Conservation (phyloP, 169 alveolate species). For the Babesia ovata region DNA sequence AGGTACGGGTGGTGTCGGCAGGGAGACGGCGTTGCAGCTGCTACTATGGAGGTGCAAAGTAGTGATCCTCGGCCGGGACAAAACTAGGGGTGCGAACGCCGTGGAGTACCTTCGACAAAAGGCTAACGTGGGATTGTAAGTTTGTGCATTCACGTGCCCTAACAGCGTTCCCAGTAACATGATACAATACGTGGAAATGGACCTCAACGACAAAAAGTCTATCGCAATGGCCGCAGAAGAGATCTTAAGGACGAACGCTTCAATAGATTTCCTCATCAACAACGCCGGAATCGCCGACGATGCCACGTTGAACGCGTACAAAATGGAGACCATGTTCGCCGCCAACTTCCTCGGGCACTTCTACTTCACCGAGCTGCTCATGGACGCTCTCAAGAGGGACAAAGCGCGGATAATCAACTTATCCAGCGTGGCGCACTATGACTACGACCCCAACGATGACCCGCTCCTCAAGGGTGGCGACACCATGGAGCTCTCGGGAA, state of each 20-base stretch:
- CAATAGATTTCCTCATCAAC: constrained; percentile 57
- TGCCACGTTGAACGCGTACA: constrained; percentile 15
- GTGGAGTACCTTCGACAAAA: constrained; percentile 36
- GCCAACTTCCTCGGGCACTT: constrained; percentile 64
- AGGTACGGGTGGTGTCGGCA: constrained; percentile 57
- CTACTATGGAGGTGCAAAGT: constrained; percentile 64
- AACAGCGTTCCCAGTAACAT: constrained; percentile 15
- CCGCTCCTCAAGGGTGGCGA: constrained; percentile 13
- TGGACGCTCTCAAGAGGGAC: constrained; percentile 23
- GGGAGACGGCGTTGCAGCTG: constrained; percentile 44
- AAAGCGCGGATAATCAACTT: constrained; percentile 53
- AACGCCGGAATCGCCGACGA: constrained; percentile 54
- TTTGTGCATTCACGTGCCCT: neutral
- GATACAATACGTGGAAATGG: constrained; percentile 60
- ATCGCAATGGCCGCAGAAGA: constrained; percentile 37
- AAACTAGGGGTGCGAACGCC: constrained; percentile 64
- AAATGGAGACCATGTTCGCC: constrained; percentile 45
- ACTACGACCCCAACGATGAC: constrained; percentile 53
- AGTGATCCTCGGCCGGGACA: constrained; percentile 50
- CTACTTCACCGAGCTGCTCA: constrained; percentile 41
- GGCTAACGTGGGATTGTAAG: constrained; percentile 40
- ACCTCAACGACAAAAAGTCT: constrained; percentile 47
- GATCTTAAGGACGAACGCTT: constrained; percentile 16
- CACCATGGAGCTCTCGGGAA: constrained; percentile 5
- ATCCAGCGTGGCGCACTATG: constrained; percentile 64